phyloP scores from a whole-genome alignment of 2,329 filamentous ascomycete species.

The Fusarium sp. region DNA sequence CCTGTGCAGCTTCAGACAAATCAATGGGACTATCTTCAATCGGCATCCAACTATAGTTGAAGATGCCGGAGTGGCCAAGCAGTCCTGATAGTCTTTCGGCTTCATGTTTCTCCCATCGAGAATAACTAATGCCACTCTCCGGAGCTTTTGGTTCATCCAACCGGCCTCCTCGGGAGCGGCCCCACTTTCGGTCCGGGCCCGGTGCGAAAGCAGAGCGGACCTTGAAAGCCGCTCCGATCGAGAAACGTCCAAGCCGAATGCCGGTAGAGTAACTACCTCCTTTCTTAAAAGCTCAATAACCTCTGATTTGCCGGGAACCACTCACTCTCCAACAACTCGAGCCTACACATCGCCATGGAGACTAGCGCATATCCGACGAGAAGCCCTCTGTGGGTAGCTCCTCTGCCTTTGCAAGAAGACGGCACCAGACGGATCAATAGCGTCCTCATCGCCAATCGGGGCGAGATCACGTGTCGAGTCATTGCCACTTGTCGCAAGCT shows the following conservation, averaged over 20 bases:
- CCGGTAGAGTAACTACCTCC: background rate
- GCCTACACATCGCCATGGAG: background rate
- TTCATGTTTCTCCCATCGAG: background rate
- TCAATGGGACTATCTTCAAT: background rate
- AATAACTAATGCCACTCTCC: background rate
- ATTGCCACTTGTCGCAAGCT: constrained; percentile 49
- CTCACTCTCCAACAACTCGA: background rate
- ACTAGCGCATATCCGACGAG: background rate
- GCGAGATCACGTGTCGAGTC: constrained; percentile 38
- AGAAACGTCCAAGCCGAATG: background rate
- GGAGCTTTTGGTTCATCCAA: background rate
- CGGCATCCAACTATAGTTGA: background rate
- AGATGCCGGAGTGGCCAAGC: background rate
- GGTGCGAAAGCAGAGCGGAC: background rate
- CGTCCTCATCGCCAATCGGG: constrained; percentile 37
- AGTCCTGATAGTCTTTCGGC: background rate
- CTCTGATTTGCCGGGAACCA: background rate
- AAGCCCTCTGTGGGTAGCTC: background rate
- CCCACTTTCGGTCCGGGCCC: constrained; percentile 1
- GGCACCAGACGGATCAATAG: background rate
- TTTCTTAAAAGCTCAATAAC: background rate
- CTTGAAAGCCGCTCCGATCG: background rate
- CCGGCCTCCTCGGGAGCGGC: background rate
- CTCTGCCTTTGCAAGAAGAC: background rate
- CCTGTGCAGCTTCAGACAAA: background rate